These are phyloP conservation scores for Striga asiatica DNA, from an alignment of 257 asterid species.

Conservation along the genomic window DNA sequence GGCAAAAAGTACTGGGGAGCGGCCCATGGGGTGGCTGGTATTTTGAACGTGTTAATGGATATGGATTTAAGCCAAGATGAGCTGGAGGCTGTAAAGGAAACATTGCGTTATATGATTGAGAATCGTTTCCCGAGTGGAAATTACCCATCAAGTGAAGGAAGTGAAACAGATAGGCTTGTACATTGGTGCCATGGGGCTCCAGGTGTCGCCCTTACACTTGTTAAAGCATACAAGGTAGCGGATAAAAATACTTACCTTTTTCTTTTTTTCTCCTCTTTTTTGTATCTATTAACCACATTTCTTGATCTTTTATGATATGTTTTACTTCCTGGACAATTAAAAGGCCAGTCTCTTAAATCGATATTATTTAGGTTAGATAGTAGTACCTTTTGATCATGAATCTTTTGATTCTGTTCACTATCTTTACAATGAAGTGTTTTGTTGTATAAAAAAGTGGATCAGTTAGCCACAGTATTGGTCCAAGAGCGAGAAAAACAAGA, in stretches of 20 bases:
- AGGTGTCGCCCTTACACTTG: constrained; percentile 67
- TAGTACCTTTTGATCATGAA: no score
- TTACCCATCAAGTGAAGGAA: constrained; percentile 73
- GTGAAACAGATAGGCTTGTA: constrained; percentile 55
- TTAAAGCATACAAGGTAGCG: constrained; percentile 65
- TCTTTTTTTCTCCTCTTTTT: no score
- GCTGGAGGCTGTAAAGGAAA: constrained; percentile 51
- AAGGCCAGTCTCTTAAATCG: no score
- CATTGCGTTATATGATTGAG: constrained; percentile 51
- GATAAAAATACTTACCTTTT: no score
- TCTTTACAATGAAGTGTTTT: no score
- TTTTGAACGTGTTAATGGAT: constrained; percentile 57
- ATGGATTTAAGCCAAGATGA: constrained; percentile 67
- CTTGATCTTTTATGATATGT: no score
- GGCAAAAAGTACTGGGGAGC: constrained; percentile 83
- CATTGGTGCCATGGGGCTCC: constrained; percentile 97
- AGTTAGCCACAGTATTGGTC: no score
- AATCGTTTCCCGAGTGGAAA: constrained; percentile 71
- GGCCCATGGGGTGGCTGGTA: constrained; percentile 84
- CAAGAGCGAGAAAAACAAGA: background rate
- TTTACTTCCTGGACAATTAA: no score
- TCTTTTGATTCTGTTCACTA: no score
- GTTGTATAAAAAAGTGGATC: no score
- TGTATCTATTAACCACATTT: no score
- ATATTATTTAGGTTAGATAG: no score